Evolutionary conservation across 148 eudicot species (phyloP), one percentile per base, ranked within the genome.

Genomic region (Silene uniflora): DNA sequence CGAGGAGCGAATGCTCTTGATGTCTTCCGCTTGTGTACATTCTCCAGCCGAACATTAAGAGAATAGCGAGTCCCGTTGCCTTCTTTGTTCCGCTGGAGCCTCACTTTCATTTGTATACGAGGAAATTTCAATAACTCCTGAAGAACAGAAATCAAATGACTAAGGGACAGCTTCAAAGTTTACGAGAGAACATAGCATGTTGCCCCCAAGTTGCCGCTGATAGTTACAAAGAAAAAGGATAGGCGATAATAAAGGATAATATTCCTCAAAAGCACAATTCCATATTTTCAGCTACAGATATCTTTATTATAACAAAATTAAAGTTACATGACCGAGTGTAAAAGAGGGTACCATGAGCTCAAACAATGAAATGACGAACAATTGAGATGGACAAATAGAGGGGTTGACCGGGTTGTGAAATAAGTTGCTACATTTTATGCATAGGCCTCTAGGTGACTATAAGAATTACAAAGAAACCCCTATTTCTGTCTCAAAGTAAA

Each of bases 111-210:
- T 75, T 81, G 89, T 69, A 91, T 75, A 77, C 84, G 89, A 75
- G 98, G 97, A 81, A 94, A 94, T 72, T 75, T 86, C 72, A 86
- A 91, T 79, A 92, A 67, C 71, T 92, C 96, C 98, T 94, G 86
- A 75, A 73, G 61, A 70, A 69, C 13, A 23, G n/a, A 63, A 44
- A 80, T 77, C 55, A 74, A 24, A 77, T 10, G 29, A 61, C 24
- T 8, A 23, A 65, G 55, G 27, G 16, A 32, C n/a, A 74, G 24
- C 8, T 52, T 52, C 17, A 39, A 21, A 63, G 25, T 23, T 25
- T 62, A 12, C 13, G 39, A 62, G 39, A 62, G 67, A 62, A 13
- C 67, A 62, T 9, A 62, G 14, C 67, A 23, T 2, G 27, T 24
- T 17, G 18, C 47, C 69, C 0, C 69, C 47, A 35, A 7, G 32